Evolutionary conservation across 2,329 filamentous ascomycete genomes (phyloP).

Genomic region (Alternaria brassicae): DNA sequence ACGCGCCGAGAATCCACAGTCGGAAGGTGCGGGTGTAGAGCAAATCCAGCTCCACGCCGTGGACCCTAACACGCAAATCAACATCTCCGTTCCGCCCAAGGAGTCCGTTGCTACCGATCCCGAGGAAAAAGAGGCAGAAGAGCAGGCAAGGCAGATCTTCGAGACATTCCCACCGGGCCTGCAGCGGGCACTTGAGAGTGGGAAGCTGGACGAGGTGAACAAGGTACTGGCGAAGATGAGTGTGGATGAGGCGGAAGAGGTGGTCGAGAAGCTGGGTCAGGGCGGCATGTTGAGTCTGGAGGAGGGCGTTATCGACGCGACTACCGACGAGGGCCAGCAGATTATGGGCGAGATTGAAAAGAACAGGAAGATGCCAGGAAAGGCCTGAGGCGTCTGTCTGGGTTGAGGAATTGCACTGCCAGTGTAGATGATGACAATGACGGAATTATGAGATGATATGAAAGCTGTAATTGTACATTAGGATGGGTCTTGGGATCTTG

Average conservation of each 20-base stretch:
- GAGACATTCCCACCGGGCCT: conserved; percentile 83
- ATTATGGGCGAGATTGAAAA: conserved; percentile 73
- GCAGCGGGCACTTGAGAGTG: conserved; percentile 82
- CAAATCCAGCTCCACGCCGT: conserved; percentile 98
- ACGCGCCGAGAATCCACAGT: conserved; percentile 57
- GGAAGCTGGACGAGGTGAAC: conserved; percentile 87
- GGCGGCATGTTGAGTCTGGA: conserved; percentile 90
- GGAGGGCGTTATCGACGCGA: conserved; percentile 93
- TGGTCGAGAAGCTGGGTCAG: conserved; percentile 80
- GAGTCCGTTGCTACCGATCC: conserved; percentile 48
- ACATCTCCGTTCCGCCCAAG: conserved; percentile 78
- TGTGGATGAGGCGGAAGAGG: conserved; percentile 83
- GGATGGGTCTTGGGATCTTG: conserved; percentile 11
- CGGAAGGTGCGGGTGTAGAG: conserved; percentile 72
- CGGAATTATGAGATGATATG: not conserved
- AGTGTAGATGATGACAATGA: not conserved
- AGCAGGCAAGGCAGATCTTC: conserved; percentile 73
- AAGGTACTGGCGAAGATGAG: conserved; percentile 87
- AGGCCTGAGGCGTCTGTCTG: conserved; percentile 40
- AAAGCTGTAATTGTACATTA: conserved; percentile 19
- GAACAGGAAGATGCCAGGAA: conserved; percentile 48
- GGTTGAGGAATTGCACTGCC: not conserved
- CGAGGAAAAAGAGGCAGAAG: conserved; percentile 67
- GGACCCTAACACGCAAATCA: conserved; percentile 89
- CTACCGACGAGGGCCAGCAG: conserved; percentile 82